Percentiles rank a stretch among this genome's conserved stretches.
phyloP scores from a whole-genome alignment of 345 rosid species.

The Sisymbrium irio region DNA sequence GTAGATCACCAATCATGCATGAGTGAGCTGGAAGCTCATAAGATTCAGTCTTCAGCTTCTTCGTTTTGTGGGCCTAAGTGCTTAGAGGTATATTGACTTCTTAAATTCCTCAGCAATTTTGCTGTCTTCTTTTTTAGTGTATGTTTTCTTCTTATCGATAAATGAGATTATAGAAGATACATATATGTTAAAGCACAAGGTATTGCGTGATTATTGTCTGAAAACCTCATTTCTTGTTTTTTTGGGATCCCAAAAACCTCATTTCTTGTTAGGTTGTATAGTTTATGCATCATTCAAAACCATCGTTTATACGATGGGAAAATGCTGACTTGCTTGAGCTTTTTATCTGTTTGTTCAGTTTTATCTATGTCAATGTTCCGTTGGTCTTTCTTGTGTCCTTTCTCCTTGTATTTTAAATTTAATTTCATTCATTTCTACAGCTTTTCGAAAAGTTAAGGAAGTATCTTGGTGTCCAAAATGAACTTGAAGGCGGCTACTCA shows the following conservation, averaged over 20 bases:
- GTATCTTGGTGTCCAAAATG: constrained; percentile 54
- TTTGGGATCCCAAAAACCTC: neutral
- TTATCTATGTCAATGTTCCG: neutral
- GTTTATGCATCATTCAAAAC: neutral
- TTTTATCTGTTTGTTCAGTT: constrained; percentile 8
- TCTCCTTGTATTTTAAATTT: neutral
- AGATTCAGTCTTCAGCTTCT: constrained; percentile 38
- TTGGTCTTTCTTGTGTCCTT: neutral
- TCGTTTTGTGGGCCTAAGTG: constrained; percentile 78
- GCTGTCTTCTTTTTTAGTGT: neutral
- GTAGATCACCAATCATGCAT: constrained; percentile 75
- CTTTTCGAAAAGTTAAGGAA: constrained; percentile 64
- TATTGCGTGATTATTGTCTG: neutral
- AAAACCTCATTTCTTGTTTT: neutral
- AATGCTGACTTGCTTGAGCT: neutral
- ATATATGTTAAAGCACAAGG: constrained; percentile 7
- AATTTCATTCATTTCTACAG: constrained; percentile 45
- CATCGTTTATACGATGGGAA: neutral
- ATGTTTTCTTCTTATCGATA: neutral
- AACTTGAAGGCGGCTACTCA: constrained; percentile 34
- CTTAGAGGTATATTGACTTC: constrained; percentile 61
- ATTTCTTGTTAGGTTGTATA: neutral
- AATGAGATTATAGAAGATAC: neutral
- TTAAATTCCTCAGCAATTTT: constrained; percentile 1
- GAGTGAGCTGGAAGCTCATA: constrained; percentile 44